These are phyloP conservation scores for Chlorociboria aeruginascens DNA, from an alignment of 495 filamentous ascomycete genomes.

Conservation along the genomic window DNA sequence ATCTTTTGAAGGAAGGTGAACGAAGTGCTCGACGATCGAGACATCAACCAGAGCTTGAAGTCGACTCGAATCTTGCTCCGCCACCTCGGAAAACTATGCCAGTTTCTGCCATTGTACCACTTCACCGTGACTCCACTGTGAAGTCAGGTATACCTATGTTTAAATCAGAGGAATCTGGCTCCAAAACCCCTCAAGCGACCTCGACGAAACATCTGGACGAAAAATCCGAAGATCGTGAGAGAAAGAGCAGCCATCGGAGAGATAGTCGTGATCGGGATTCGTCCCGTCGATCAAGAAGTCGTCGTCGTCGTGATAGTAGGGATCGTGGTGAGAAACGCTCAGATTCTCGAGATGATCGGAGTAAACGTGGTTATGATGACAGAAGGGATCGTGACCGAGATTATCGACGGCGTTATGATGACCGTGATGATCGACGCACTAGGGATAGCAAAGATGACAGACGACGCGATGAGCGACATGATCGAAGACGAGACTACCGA, in stretches of 20 bases:
- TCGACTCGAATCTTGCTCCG: constrained; percentile 39
- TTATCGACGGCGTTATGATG: constrained; percentile 14
- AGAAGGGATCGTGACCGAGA: constrained; percentile 20
- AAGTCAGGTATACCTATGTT: not conserved
- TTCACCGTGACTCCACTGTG: constrained; percentile 10
- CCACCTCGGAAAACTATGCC: constrained; percentile 38
- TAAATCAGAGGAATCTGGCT: constrained; percentile 6
- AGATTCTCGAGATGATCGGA: constrained; percentile 12
- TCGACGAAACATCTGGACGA: constrained; percentile 17
- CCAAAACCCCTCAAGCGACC: constrained; percentile 8
- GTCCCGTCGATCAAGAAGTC: constrained; percentile 18
- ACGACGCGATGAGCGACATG: constrained; percentile 10
- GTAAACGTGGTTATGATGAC: constrained; percentile 12
- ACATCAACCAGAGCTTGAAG: constrained; percentile 32
- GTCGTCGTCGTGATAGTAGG: constrained; percentile 19
- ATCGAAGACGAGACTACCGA: constrained; percentile 22
- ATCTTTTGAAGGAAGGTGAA: constrained; percentile 42
- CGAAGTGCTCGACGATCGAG: constrained; percentile 27
- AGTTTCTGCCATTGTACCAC: constrained; percentile 42
- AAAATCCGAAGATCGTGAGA: constrained; percentile 13
- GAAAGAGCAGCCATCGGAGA: constrained; percentile 5
- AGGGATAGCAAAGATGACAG: constrained; percentile 13
- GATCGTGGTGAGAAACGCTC: constrained; percentile 10
- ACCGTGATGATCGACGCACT: not conserved
- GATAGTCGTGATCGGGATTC: constrained; percentile 14